Percentiles rank a stretch among this genome's conserved stretches.
Evolutionary conservation across 73 alveolate genomes (phyloP).

Genomic region (Paraurostyla sp.): DNA sequence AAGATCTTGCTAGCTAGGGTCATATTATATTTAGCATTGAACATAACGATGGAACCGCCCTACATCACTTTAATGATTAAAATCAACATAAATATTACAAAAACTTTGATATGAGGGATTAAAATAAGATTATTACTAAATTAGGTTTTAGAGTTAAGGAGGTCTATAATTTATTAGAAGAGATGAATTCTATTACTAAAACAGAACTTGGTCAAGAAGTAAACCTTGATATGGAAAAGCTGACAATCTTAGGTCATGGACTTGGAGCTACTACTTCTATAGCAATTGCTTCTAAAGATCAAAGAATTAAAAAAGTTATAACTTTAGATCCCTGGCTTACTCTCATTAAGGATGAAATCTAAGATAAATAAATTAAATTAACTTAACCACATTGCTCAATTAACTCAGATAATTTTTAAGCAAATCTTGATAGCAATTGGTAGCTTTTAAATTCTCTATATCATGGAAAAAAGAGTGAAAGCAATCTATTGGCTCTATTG

Average conservation of each 20-base stretch:
- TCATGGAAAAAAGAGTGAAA: not conserved
- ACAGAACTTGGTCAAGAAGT: not conserved
- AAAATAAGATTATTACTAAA: slow-evolving; percentile 13
- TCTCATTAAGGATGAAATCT: slow-evolving; percentile 7
- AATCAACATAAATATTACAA: slow-evolving; percentile 7
- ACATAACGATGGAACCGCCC: slow-evolving; percentile 35
- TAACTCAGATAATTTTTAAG: slow-evolving; percentile 8
- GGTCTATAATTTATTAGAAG: not conserved
- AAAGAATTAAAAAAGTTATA: slow-evolving; percentile 15
- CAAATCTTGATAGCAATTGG: not conserved
- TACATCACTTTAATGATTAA: not conserved
- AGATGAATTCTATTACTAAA: not conserved
- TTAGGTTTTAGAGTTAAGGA: slow-evolving; percentile 3
- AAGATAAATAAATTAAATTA: not conserved
- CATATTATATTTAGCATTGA: slow-evolving; percentile 13
- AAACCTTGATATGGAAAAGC: slow-evolving; percentile 5
- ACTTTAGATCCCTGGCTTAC: slow-evolving; percentile 32
- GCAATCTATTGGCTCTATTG: not conserved
- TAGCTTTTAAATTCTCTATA: not conserved
- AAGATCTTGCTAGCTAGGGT: slow-evolving; percentile 42
- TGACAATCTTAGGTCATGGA: slow-evolving; percentile 40
- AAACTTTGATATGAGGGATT: slow-evolving; percentile 32
- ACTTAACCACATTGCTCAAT: slow-evolving; percentile 33
- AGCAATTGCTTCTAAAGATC: slow-evolving; percentile 17
- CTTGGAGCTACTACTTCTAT: slow-evolving; percentile 46